Conservation (phyloP, 2,329 filamentous ascomycete genomes). For the Helotiales sp. region DNA sequence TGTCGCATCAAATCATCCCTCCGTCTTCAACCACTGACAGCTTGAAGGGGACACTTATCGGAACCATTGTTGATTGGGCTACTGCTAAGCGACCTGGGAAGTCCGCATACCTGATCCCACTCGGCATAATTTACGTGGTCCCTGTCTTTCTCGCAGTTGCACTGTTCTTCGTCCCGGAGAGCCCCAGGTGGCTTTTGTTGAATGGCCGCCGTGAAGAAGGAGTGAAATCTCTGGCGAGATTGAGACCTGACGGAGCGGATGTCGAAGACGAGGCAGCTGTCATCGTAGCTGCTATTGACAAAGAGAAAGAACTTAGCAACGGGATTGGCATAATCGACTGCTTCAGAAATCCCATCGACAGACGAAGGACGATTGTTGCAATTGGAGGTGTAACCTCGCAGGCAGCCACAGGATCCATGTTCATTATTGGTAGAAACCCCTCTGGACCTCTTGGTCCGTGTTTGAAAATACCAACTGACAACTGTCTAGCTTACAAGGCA, state of each 20-base stretch:
- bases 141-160: slow-evolving; percentile 54
- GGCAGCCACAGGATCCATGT: slow-evolving; percentile 60
- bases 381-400: slow-evolving; percentile 55
- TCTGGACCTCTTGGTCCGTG: neutral
- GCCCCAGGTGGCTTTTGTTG: slow-evolving; percentile 53
- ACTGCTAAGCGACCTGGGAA: slow-evolving; percentile 39
- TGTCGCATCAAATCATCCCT: slow-evolving; percentile 36
- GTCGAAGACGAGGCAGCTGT: slow-evolving; percentile 41
- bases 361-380: slow-evolving; percentile 54
- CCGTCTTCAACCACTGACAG: neutral
- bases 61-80: slow-evolving; percentile 57
- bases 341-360: slow-evolving; percentile 56
- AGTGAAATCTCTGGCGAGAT: slow-evolving; percentile 37
- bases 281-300: slow-evolving; percentile 40
- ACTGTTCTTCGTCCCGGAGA: slow-evolving; percentile 64
- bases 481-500: slow-evolving; percentile 53
- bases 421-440: slow-evolving; percentile 54
- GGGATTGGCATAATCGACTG: slow-evolving; percentile 50
- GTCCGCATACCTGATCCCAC: slow-evolving; percentile 44
- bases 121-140: slow-evolving; percentile 39
- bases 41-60: slow-evolving; percentile 48
- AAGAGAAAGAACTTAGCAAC: slow-evolving; percentile 38
- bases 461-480: slow-evolving; percentile 24
- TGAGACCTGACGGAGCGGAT: slow-evolving; percentile 40
- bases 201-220: slow-evolving; percentile 35